A percentile compares a stretch with the other conserved stretches of the same genome.
Evolutionary conservation across 441 rosid species (phyloP).

Genomic region (Erodium moschatum): DNA sequence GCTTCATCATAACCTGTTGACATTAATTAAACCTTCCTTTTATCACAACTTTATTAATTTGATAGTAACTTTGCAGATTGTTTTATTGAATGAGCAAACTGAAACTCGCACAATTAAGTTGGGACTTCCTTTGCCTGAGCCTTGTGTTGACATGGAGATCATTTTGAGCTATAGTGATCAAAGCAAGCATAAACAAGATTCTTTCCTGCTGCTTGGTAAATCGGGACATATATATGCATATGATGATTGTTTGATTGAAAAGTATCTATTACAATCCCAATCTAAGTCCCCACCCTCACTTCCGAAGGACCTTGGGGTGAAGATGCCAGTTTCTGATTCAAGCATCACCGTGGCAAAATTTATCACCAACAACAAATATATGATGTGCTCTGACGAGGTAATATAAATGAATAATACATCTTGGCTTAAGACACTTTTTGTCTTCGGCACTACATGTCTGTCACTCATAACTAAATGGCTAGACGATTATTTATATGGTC

Average conservation of each 20-base stretch:
- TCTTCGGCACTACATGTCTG: slow-evolving; percentile 1
- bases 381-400: slow-evolving; percentile 54
- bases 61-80: slow-evolving; percentile 37
- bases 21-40: not conserved
- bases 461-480: not conserved
- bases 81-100: slow-evolving; percentile 60
- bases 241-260: slow-evolving; percentile 69
- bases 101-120: slow-evolving; percentile 76
- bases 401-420: slow-evolving; percentile 11
- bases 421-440: not conserved
- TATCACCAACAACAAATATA: slow-evolving; percentile 39
- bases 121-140: slow-evolving; percentile 70
- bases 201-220: slow-evolving; percentile 60
- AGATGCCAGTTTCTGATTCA: slow-evolving; percentile 61
- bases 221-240: slow-evolving; percentile 67
- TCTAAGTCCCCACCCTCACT: slow-evolving; percentile 64
- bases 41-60: not conserved
- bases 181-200: slow-evolving; percentile 50
- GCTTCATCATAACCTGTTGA: not conserved
- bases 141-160: slow-evolving; percentile 68
- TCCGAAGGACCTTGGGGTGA: slow-evolving; percentile 59
- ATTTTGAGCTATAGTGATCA: slow-evolving; percentile 46
- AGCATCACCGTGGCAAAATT: slow-evolving; percentile 52
- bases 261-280: slow-evolving; percentile 71
- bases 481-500: slow-evolving; percentile 11